These are phyloP conservation scores for Fusarium marasasianum DNA, from an alignment of 2,329 filamentous ascomycete species.

Conservation along the genomic window DNA sequence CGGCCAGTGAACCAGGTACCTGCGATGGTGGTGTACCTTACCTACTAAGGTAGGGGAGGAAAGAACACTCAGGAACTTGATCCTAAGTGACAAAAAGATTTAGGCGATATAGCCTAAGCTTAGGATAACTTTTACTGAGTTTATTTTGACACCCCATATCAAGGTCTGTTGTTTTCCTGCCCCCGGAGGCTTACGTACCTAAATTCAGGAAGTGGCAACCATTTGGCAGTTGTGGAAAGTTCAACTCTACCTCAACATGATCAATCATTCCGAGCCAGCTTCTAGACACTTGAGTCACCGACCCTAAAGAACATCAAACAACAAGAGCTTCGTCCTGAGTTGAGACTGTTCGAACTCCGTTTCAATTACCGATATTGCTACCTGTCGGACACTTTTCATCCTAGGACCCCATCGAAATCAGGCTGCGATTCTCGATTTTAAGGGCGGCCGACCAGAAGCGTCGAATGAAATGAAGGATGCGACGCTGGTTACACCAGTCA, in stretches of 20 bases:
- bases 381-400: background rate
- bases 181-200: no score
- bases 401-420: background rate
- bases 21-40: no score
- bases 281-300: background rate
- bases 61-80: no score
- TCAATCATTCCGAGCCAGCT: background rate
- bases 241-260: background rate
- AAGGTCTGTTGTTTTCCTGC: no score
- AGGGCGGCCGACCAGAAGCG: background rate
- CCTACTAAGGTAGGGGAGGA: no score
- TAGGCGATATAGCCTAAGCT: no score
- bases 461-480: background rate
- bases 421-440: background rate
- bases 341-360: background rate
- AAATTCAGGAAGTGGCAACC: no score
- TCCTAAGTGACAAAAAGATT: no score
- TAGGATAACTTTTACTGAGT: no score
- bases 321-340: background rate
- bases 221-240: background rate
- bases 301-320: background rate
- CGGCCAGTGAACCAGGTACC: background rate
- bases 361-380: no score
- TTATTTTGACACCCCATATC: no score
- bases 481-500: background rate